Evolutionary conservation across 257 asterid species (phyloP).

Genomic region (Agastache rugosa): DNA sequence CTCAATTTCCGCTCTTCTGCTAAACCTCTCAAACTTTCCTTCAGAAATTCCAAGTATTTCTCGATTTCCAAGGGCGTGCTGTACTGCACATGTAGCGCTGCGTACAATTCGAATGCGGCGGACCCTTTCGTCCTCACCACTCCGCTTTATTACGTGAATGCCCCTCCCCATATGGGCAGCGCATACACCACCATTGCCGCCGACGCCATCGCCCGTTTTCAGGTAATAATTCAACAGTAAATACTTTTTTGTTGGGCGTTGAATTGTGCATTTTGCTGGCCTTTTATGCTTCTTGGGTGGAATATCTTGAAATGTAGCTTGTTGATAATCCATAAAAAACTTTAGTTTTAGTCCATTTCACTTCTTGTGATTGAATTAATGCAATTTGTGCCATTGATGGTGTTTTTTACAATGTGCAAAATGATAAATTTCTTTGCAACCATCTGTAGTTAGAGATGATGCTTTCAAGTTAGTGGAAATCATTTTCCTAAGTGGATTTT

Average conservation of each 20-base stretch:
- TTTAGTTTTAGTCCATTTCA: background rate
- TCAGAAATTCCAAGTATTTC: slow-evolving; percentile 42
- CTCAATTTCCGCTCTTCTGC: slow-evolving; percentile 37
- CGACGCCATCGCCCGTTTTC: slow-evolving; percentile 92
- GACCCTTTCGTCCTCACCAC: slow-evolving; percentile 83
- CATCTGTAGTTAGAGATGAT: slow-evolving; percentile 2
- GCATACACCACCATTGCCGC: slow-evolving; percentile 98
- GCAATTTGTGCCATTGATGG: background rate
- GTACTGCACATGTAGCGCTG: slow-evolving; percentile 57
- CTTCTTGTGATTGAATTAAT: background rate
- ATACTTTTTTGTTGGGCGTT: background rate
- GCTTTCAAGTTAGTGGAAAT: slow-evolving; percentile 3
- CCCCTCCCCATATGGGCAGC: slow-evolving; percentile 99
- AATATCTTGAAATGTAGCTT: background rate
- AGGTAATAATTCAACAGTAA: slow-evolving; percentile 48
- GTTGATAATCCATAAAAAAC: slow-evolving; percentile 3
- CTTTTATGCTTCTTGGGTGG: background rate
- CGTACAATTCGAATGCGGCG: slow-evolving; percentile 5
- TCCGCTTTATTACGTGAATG: slow-evolving; percentile 96
- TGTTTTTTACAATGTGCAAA: slow-evolving; percentile 11
- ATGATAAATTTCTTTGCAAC: background rate
- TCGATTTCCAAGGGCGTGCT: slow-evolving; percentile 44
- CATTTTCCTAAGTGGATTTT: slow-evolving; percentile 21
- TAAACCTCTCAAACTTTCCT: slow-evolving; percentile 31
- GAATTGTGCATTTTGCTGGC: background rate